Percentiles rank a stretch among this genome's conserved stretches.
phyloP scores from a whole-genome alignment of 495 filamentous ascomycete genomes.

The Trichoderma virens region DNA sequence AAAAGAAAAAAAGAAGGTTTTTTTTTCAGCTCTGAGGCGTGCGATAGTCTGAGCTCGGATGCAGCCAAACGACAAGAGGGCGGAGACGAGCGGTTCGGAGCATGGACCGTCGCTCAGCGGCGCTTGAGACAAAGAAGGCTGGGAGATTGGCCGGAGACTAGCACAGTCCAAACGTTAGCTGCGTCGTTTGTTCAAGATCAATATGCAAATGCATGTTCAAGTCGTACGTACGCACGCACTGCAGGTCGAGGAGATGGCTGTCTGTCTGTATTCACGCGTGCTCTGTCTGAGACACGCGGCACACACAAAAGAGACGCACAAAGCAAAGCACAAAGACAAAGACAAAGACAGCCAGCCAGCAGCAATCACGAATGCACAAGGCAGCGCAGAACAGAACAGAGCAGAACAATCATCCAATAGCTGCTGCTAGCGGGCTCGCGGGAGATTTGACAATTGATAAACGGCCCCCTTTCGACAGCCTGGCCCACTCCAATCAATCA shows the following conservation, averaged over 20 bases:
- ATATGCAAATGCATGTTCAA: neutral
- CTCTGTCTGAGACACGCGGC: too few relatives aligned
- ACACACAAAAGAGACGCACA: neutral
- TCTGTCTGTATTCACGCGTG: too few relatives aligned
- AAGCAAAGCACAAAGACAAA: neutral
- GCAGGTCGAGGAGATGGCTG: too few relatives aligned
- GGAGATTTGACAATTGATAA: neutral
- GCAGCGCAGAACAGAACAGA: too few relatives aligned
- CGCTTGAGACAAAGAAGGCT: neutral
- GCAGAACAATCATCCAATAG: too few relatives aligned
- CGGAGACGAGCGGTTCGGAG: neutral
- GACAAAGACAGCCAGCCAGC: too few relatives aligned
- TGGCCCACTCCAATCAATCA: neutral
- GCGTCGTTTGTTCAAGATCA: neutral
- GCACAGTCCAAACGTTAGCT: neutral
- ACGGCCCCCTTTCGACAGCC: constrained; percentile 2
- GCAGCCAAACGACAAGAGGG: neutral
- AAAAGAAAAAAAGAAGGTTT: neutral
- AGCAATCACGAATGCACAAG: too few relatives aligned
- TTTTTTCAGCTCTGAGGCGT: neutral
- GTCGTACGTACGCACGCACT: too few relatives aligned
- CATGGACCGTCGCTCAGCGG: neutral
- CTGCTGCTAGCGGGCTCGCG: neutral
- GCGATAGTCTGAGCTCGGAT: neutral
- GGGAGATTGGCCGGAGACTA: neutral